Percentiles rank a stretch among this genome's conserved stretches.
Conservation (phyloP, 805 yeast species). For the Saccharomyces cerevisiae region DNA sequence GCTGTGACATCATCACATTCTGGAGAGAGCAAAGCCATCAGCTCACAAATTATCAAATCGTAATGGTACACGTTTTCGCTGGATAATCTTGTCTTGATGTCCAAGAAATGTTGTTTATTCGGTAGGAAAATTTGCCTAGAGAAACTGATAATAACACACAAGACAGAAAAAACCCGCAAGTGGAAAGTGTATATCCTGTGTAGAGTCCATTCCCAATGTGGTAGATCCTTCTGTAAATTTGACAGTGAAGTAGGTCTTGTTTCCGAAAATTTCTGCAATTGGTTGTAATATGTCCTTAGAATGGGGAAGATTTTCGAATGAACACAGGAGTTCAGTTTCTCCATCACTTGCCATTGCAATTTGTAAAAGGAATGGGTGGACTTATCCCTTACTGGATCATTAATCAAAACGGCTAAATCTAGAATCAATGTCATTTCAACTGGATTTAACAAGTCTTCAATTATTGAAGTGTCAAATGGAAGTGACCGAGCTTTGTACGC, state of each 20-base stretch:
- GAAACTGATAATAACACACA: conserved; percentile 14
- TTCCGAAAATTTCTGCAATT: conserved; percentile 21
- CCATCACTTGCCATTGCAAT: conserved; percentile 23
- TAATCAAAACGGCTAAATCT: conserved; percentile 31
- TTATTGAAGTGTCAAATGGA: conserved; percentile 20
- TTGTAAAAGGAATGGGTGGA: conserved; percentile 20
- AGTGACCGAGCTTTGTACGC: conserved; percentile 23
- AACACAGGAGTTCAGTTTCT: conserved; percentile 20
- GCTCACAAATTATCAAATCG: conserved; percentile 6
- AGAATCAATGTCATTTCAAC: conserved; percentile 22
- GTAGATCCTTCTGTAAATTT: conserved; percentile 24
- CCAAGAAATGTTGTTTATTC: conserved; percentile 14
- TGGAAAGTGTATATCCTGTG: conserved; percentile 39
- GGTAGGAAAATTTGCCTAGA: conserved; percentile 25
- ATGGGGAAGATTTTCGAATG: conserved; percentile 20
- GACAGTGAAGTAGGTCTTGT: conserved; percentile 10
- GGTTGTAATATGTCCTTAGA: conserved; percentile 19
- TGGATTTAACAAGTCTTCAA: conserved; percentile 30
- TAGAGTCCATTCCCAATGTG: conserved; percentile 34
- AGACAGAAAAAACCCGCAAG: conserved; percentile 13
- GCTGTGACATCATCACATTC: not conserved
- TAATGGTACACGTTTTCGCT: conserved; percentile 21
- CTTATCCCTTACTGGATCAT: conserved; percentile 22
- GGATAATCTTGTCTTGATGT: conserved; percentile 12
- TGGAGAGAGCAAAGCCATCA: not conserved